Percentiles rank a stretch among this genome's conserved stretches.
These are phyloP conservation scores for Tylopilus sp. DNA, from an alignment of 1,284 basidiomycete genomes.

Conservation along the genomic window DNA sequence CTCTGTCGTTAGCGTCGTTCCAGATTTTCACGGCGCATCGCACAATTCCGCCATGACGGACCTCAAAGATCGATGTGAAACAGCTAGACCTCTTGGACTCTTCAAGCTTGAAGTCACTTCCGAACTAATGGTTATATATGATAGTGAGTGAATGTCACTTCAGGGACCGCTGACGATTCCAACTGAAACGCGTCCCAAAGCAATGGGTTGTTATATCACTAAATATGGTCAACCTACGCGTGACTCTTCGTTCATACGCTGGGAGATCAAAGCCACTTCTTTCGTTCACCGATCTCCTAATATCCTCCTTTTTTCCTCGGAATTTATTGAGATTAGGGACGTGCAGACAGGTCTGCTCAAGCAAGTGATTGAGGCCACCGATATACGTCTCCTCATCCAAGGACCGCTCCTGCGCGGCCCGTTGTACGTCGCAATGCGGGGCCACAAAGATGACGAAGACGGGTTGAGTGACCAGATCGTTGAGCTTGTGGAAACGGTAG, in stretches of 20 bases:
- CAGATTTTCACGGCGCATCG: slow-evolving; percentile 65
- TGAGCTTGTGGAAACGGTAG: slow-evolving; percentile 76
- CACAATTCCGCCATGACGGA: slow-evolving; percentile 53
- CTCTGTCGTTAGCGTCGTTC: slow-evolving; percentile 62
- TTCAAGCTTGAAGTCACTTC: slow-evolving; percentile 61
- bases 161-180: no score
- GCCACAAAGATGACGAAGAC: slow-evolving; percentile 61
- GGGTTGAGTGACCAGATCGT: slow-evolving; percentile 71
- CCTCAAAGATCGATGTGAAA: slow-evolving; percentile 71
- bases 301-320: slow-evolving; percentile 75
- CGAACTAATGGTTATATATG: slow-evolving; percentile 78
- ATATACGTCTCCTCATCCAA: slow-evolving; percentile 69
- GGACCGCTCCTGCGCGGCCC: slow-evolving; percentile 52
- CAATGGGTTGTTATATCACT: slow-evolving; percentile 78
- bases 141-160: slow-evolving; percentile 59
- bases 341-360: slow-evolving; percentile 71
- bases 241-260: slow-evolving; percentile 71
- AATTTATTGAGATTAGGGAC: slow-evolving; percentile 80
- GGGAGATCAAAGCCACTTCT: slow-evolving; percentile 74
- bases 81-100: slow-evolving; percentile 73
- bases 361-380: slow-evolving; percentile 77
- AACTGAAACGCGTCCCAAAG: slow-evolving; percentile 42
- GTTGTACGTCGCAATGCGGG: slow-evolving; percentile 70
- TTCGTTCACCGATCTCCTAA: slow-evolving; percentile 70
- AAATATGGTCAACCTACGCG: slow-evolving; percentile 74